Percentiles rank a stretch among this genome's conserved stretches.
These are phyloP conservation scores for Aspergillus neoniger DNA, from an alignment of 2,329 filamentous ascomycete species.

Conservation along the genomic window DNA sequence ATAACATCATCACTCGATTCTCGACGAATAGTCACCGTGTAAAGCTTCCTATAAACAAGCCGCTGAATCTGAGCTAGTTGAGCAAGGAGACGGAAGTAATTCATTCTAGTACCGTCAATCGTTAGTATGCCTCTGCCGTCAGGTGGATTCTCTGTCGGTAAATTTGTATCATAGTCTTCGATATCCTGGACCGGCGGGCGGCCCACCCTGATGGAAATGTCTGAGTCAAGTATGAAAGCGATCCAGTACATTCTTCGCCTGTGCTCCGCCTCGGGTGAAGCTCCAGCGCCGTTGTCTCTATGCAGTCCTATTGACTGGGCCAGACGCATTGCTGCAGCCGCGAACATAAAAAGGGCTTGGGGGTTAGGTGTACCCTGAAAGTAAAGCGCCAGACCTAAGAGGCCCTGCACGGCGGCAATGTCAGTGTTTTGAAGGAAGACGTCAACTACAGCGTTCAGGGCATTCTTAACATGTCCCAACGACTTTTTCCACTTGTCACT, in stretches of 20 bases:
- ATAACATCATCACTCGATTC: slow-evolving; percentile 6
- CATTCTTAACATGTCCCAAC: slow-evolving; percentile 23
- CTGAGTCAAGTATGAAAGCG: slow-evolving; percentile 27
- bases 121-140: slow-evolving; percentile 16
- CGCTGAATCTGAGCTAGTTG: slow-evolving; percentile 21
- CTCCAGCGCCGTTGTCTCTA: slow-evolving; percentile 14
- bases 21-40: slow-evolving; percentile 7
- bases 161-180: slow-evolving; percentile 19
- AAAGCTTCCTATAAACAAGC: slow-evolving; percentile 14
- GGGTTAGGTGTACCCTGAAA: slow-evolving; percentile 28
- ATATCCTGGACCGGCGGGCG: slow-evolving; percentile 23
- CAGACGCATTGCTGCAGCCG: slow-evolving; percentile 24
- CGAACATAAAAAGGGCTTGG: slow-evolving; percentile 25
- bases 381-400: slow-evolving; percentile 24
- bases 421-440: slow-evolving; percentile 22
- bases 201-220: slow-evolving; percentile 23
- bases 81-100: slow-evolving; percentile 18
- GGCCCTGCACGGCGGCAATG: slow-evolving; percentile 21
- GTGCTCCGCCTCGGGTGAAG: slow-evolving; percentile 18
- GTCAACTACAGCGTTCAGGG: slow-evolving; percentile 21
- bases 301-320: slow-evolving; percentile 27
- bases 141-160: slow-evolving; percentile 13
- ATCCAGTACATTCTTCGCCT: slow-evolving; percentile 24
- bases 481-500: slow-evolving; percentile 21
- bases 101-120: slow-evolving; percentile 11